Evolutionary conservation across 1,284 basidiomycete species (phyloP).

Genomic region (Cryptococcus floricola): DNA sequence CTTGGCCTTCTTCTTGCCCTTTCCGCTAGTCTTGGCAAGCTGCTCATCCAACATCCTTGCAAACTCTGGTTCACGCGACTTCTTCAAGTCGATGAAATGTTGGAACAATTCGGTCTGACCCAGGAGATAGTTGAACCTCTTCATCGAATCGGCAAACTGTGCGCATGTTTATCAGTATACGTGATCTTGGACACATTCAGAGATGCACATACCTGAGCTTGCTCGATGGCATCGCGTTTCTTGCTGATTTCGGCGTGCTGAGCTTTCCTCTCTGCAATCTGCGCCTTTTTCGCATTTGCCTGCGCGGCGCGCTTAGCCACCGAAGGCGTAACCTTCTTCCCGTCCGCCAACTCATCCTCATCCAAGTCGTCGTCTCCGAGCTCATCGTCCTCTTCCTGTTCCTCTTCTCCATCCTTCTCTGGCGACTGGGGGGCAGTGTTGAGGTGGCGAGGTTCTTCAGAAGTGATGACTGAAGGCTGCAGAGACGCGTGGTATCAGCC

Average conservation of each 20-base stretch:
- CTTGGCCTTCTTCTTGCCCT: slow-evolving; percentile 67
- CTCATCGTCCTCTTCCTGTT: slow-evolving; percentile 31
- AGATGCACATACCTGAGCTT: slow-evolving; percentile 39
- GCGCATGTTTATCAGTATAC: too few relatives aligned
- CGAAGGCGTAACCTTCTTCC: slow-evolving; percentile 25
- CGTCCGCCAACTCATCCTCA: slow-evolving; percentile 32
- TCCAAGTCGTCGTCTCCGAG: slow-evolving; percentile 34
- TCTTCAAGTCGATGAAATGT: slow-evolving; percentile 90
- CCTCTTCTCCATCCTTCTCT: slow-evolving; percentile 24
- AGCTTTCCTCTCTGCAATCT: slow-evolving; percentile 38
- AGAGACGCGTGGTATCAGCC: neutral
- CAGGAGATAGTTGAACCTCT: slow-evolving; percentile 88
- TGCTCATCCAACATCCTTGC: slow-evolving; percentile 75
- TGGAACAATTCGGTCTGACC: slow-evolving; percentile 95
- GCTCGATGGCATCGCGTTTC: slow-evolving; percentile 44
- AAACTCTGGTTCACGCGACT: slow-evolving; percentile 89
- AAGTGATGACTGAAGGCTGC: slow-evolving; percentile 39
- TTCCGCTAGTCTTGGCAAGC: slow-evolving; percentile 61
- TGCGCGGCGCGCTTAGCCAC: slow-evolving; percentile 30
- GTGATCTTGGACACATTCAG: neutral
- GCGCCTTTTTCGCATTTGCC: slow-evolving; percentile 36
- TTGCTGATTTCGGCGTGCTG: slow-evolving; percentile 42
- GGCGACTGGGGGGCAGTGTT: slow-evolving; percentile 39
- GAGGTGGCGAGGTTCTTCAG: slow-evolving; percentile 37
- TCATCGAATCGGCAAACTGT: slow-evolving; percentile 86